A percentile compares a stretch with the other conserved stretches of the same genome.
These are phyloP conservation scores for Skeletonema costatum DNA, from an alignment of 108 stramenopile genomes.

Conservation along the genomic window DNA sequence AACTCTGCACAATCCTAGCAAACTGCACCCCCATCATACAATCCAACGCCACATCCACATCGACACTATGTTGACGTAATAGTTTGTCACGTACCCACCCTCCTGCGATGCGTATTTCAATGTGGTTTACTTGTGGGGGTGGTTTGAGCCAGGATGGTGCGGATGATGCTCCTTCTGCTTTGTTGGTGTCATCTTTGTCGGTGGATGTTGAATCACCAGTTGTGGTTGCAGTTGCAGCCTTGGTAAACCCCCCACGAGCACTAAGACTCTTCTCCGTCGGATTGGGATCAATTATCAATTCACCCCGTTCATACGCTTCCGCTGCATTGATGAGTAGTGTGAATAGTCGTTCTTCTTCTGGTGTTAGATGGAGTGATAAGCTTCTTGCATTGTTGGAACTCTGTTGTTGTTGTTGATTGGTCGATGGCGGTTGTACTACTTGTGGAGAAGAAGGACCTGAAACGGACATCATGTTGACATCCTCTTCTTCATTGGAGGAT, in stretches of 20 bases:
- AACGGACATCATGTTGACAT: no score
- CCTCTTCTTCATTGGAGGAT: background rate
- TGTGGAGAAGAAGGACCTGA: no score
- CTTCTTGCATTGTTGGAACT: background rate
- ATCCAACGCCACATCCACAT: slow-evolving; percentile 97
- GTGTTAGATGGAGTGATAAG: slow-evolving; percentile 38
- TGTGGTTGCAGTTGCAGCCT: background rate
- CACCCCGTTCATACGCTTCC: slow-evolving; percentile 42
- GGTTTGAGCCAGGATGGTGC: slow-evolving; percentile 16
- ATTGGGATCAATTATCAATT: slow-evolving; percentile 26
- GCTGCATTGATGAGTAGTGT: slow-evolving; percentile 41
- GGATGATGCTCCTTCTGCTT: background rate
- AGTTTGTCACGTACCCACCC: slow-evolving; percentile 94
- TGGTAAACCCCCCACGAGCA: slow-evolving; percentile 41
- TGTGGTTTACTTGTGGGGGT: slow-evolving; percentile 21
- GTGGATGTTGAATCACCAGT: slow-evolving; percentile 2
- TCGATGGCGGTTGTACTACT: no score
- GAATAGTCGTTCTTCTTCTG: slow-evolving; percentile 56
- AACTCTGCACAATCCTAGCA: slow-evolving; percentile 83
- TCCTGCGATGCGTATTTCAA: slow-evolving; percentile 77
- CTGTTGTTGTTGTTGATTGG: background rate
- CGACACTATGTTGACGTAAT: slow-evolving; percentile 79
- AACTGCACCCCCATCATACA: slow-evolving; percentile 91
- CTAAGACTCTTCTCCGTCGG: slow-evolving; percentile 13
- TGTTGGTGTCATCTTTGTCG: background rate